phyloP scores from a whole-genome alignment of 108 stramenopile genomes.

The Epipyxis sp. region DNA sequence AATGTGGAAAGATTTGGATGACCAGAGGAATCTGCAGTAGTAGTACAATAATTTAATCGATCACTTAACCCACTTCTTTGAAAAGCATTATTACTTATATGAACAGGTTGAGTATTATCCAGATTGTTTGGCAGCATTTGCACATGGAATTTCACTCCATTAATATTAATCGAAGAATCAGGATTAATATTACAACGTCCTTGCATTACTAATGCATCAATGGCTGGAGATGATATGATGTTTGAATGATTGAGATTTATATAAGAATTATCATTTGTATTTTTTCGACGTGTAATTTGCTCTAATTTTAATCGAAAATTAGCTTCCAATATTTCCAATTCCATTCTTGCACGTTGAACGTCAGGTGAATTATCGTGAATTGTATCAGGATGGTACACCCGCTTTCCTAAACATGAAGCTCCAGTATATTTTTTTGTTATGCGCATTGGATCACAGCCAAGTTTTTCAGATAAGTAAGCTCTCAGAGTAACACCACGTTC shows the following conservation, averaged over 20 bases:
- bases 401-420: slow-evolving; percentile 78
- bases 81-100: too few relatives aligned
- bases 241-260: not conserved
- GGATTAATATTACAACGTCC: too few relatives aligned
- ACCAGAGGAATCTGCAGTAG: too few relatives aligned
- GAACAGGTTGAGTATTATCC: too few relatives aligned
- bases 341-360: slow-evolving; percentile 33
- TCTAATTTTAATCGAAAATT: slow-evolving; percentile 44
- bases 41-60: too few relatives aligned
- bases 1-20: too few relatives aligned
- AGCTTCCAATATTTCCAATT: slow-evolving; percentile 41
- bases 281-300: slow-evolving; percentile 17
- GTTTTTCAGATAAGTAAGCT: slow-evolving; percentile 86
- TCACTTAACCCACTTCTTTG: too few relatives aligned
- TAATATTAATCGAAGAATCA: too few relatives aligned
- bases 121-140: too few relatives aligned
- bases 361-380: slow-evolving; percentile 28
- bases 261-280: not conserved
- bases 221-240: slow-evolving; percentile 38
- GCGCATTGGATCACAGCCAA: slow-evolving; percentile 93
- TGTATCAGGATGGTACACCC: slow-evolving; percentile 61
- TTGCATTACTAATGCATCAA: slow-evolving; percentile 37
- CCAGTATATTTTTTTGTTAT: slow-evolving; percentile 97
- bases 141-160: too few relatives aligned
- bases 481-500: slow-evolving; percentile 72